Base-by-base conservation (phyloP, 169 alveolate genomes). In the Plasmodium gallinaceum region DNA sequence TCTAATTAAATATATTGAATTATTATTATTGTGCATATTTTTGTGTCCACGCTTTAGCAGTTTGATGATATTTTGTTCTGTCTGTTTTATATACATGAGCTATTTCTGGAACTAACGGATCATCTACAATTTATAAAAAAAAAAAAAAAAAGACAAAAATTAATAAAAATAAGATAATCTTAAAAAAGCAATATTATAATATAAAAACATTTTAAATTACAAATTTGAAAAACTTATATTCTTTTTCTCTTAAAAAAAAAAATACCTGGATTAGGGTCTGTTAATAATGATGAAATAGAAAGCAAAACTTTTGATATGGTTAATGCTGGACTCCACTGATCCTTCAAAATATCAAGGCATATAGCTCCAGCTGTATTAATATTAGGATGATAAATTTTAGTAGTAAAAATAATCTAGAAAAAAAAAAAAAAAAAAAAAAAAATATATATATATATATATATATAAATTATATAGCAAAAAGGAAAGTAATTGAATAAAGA, bases 301-400 rank as follows among this genome's bases (percentile, higher is more conserved):
- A 99, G 95, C 51, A 99, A 94, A 24, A 98, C 99, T 94, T 98
- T 99, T 60, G 99, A 95, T 22, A 99, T 99, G 75, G 99, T 98
- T 62, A 99, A 95, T 16, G 99, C 99, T 8, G 99, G 99, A 52
- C 99, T 96, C 99, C 99, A 99, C 92, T 98, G 99, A 64, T 98
- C 99, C 95, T 98, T 98, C 75, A 99, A 92, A 66, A 98, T 98
- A 92, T 99, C 99, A 46, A 99, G 94, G 94, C 99, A 99, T 24
- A 99, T 99, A 48, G 99, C 98, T 32, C 99, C 99, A 73, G 97
- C 97, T 68, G 96, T 94, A 93, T 97, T 98, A 92, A 98, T 98
- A 94, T 99, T 98, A 62, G 99, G 99, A 94, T 98, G 99, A 93
- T 98, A 99, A 70, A 99, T 98, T 93, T 98, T 97, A 18, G 99